Conservation (phyloP, 192 early-diverging fungal genomes). For the Dispira parvispora region DNA sequence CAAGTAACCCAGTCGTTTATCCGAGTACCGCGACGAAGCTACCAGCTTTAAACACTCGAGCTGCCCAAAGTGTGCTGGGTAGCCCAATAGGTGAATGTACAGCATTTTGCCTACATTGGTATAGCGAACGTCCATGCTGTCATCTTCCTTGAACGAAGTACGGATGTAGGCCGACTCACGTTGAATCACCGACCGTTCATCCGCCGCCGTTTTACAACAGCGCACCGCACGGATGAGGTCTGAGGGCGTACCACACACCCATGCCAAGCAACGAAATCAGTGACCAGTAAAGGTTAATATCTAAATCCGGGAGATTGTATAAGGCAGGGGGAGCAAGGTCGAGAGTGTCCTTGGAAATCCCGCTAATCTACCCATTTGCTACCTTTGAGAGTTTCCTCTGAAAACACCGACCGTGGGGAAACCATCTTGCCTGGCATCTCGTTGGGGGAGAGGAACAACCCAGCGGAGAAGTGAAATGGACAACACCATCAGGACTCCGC, state of each 20-base stretch:
- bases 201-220: conserved; percentile 94
- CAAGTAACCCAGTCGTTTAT: conserved; percentile 96
- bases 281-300: no score
- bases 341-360: no score
- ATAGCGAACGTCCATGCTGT: conserved; percentile 67
- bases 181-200: conserved; percentile 94
- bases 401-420: no score
- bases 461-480: no score
- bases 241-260: conserved; percentile 12
- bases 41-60: conserved; percentile 98
- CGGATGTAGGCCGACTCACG: conserved; percentile 91
- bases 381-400: no score
- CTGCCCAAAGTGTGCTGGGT: conserved; percentile 98
- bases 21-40: conserved; percentile 80
- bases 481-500: no score
- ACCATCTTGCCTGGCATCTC: no score
- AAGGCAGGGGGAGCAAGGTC: no score
- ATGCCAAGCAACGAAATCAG: no score
- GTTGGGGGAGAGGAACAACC: no score
- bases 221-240: conserved; percentile 98
- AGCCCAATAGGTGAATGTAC: conserved; percentile 97
- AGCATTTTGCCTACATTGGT: conserved; percentile 93
- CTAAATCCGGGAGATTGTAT: no score
- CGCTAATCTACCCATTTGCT: no score
- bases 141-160: conserved; percentile 93